Base-by-base conservation (phyloP, 495 filamentous ascomycete species). In the Geopyxis carbonaria region DNA sequence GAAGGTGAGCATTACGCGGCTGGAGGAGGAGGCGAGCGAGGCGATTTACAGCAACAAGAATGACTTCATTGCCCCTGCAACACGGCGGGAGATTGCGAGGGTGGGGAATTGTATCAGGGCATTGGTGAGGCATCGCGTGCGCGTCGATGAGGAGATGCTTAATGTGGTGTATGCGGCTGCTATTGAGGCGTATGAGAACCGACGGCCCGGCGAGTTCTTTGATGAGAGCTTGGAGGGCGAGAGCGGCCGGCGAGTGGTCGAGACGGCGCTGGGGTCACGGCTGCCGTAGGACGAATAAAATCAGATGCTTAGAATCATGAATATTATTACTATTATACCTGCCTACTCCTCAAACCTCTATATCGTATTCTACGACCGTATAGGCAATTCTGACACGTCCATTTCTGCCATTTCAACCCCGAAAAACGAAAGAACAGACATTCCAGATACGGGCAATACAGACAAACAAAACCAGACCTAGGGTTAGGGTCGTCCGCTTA, bases 131-230 rank as follows among this genome's bases (percentile, higher is more conserved):
- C 65, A 72, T n/a, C 78, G 82, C 2, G 60, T 84, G 16, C 68
- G 75, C 20, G 85, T 97, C 23, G 91, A 95, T 55, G 87, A 95
- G 61, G 85, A 91, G 19, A 84, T 82, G 58, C 76, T 95, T 10
- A 77, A 72, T 51, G 70, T 61, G 39, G 81, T 77, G 3, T 95
- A 97, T 56, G 73, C 81, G 24, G 79, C 75, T 43, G 33, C 56
- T 52, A 31, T 51, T 22, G 66, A 62, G 30, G 62, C 64, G 21
- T 63, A 64, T 19, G 51, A 50, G 18, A 50, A 46, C 20, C n/a
- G n/a, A n/a, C n/a, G n/a, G n/a, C n/a, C n/a, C n/a, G 52, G 58
- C 14, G 64, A 67, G 45, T 62, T 60, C 19, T 58, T 55, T 10
- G 68, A 68, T 27, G 89, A 83, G 14, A 47, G 40, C 57, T 57